Percentiles rank a stretch among this genome's conserved stretches.
phyloP scores from a whole-genome alignment of 1,284 basidiomycete species.

The Ganoderma meredithae region DNA sequence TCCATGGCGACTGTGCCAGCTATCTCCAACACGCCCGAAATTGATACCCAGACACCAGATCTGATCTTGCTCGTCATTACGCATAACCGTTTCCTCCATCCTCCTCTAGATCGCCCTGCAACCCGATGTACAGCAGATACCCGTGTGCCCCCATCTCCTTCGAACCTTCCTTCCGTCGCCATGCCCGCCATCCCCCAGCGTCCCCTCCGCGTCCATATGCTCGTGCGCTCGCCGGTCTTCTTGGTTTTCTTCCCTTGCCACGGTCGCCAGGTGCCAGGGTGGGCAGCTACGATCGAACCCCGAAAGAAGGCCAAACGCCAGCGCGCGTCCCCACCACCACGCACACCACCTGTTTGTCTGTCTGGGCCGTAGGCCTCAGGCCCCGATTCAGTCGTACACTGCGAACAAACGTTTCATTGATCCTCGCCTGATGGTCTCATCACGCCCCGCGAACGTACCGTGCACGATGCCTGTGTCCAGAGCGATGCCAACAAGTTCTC shows the following conservation, averaged over 20 bases:
- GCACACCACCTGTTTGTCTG: not conserved
- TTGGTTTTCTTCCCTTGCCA: not conserved
- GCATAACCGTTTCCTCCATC: not conserved
- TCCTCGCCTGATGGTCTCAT: conserved; percentile 27
- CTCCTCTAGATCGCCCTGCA: not conserved
- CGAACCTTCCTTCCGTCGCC: conserved; percentile 10
- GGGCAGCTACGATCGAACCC: conserved; percentile 21
- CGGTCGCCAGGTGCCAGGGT: conserved; percentile 1
- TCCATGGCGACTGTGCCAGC: conserved; percentile 31
- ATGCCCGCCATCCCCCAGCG: conserved; percentile 9
- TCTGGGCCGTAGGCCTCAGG: conserved; percentile 7
- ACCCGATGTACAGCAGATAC: not conserved
- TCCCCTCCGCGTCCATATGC: conserved; percentile 2
- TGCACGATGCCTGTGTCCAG: conserved; percentile 38
- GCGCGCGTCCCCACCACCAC: not conserved
- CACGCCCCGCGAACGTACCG: conserved; percentile 33
- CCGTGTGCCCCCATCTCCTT: not conserved
- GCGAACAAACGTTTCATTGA: conserved; percentile 28
- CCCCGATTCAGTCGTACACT: conserved; percentile 38
- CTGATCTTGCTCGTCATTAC: conserved; percentile 32
- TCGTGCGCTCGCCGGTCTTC: conserved; percentile 18
- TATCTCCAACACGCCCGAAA: conserved; percentile 21
- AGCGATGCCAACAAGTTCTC: conserved; percentile 11
- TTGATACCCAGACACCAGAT: conserved; percentile 24
- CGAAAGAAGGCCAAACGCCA: conserved; percentile 16